Percentiles rank a stretch among this genome's conserved stretches.
These are phyloP conservation scores for Silene coronaria DNA, from an alignment of 179 eudicot genomes.

Conservation along the genomic window DNA sequence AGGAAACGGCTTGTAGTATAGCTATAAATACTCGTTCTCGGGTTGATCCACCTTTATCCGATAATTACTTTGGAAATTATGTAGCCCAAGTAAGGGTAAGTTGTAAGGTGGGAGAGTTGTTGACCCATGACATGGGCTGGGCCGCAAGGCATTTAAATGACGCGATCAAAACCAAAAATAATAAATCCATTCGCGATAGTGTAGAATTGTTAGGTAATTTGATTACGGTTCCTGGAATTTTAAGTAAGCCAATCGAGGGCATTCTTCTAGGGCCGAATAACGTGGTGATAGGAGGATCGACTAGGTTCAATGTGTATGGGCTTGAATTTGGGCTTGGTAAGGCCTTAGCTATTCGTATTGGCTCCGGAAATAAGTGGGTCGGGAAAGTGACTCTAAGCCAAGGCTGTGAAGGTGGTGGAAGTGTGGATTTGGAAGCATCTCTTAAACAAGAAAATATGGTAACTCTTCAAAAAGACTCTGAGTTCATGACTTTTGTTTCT, in stretches of 20 bases:
- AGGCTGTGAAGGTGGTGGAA: slow-evolving; percentile 33
- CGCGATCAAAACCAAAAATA: neutral
- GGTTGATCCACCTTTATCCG: slow-evolving; percentile 10
- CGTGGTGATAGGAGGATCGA: slow-evolving; percentile 27
- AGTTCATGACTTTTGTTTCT: slow-evolving; percentile 21
- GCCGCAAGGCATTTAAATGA: slow-evolving; percentile 5
- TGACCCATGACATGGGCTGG: slow-evolving; percentile 17
- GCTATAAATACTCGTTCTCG: neutral
- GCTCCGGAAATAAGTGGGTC: slow-evolving; percentile 24
- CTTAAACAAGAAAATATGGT: slow-evolving; percentile 16
- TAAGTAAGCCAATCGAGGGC: neutral
- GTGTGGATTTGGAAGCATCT: slow-evolving; percentile 27
- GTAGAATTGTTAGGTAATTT: neutral
- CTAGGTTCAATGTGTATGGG: slow-evolving; percentile 36
- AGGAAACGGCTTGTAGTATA: neutral
- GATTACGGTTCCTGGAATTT: neutral
- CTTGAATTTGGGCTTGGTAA: slow-evolving; percentile 42
- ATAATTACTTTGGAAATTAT: slow-evolving; percentile 16
- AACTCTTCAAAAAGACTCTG: slow-evolving; percentile 33
- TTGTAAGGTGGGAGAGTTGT: slow-evolving; percentile 8
- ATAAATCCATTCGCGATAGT: neutral
- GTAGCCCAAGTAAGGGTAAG: neutral
- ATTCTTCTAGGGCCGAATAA: neutral
- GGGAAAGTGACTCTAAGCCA: slow-evolving; percentile 33
- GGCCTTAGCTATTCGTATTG: slow-evolving; percentile 34